A percentile compares a stretch with the other conserved stretches of the same genome.
phyloP scores from a whole-genome alignment of 148 eudicot species.

The Cornus suecica region DNA sequence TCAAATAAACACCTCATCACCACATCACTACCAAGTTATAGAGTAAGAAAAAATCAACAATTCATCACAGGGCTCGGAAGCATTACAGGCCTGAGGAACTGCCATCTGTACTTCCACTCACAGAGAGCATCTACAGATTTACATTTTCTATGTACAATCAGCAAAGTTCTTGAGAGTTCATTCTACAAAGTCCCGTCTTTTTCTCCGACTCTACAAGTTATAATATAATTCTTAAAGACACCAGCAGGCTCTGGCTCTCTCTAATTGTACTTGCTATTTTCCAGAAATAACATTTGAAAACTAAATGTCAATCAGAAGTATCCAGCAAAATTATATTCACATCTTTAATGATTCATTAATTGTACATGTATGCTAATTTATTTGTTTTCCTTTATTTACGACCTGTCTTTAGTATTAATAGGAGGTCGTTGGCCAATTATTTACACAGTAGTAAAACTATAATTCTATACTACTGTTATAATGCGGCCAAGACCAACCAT shows the following conservation, averaged over 20 bases:
- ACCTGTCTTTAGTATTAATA: neutral
- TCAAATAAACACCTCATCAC: neutral
- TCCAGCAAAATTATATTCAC: neutral
- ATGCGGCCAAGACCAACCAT: neutral
- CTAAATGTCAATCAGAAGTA: neutral
- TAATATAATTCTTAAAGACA: neutral
- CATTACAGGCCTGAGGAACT: too few species aligned
- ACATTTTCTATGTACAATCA: neutral
- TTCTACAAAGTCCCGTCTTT: neutral
- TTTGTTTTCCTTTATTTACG: neutral
- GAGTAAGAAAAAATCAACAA: neutral
- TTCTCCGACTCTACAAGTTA: neutral
- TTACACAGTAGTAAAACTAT: neutral
- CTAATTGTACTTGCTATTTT: neutral
- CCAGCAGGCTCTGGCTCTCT: neutral
- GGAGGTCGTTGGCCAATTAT: neutral
- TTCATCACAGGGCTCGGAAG: too few species aligned
- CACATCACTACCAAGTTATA: neutral
- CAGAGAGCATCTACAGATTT: too few species aligned
- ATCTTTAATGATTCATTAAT: neutral
- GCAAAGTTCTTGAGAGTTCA: too few species aligned
- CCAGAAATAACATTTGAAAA: too few species aligned
- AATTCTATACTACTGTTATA: too few species aligned
- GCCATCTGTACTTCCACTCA: too few species aligned
- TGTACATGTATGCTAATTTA: neutral